Percentiles rank a stretch among this genome's conserved stretches.
Conservation (phyloP, 78 protist species). For the Polysphondylium violaceum region DNA sequence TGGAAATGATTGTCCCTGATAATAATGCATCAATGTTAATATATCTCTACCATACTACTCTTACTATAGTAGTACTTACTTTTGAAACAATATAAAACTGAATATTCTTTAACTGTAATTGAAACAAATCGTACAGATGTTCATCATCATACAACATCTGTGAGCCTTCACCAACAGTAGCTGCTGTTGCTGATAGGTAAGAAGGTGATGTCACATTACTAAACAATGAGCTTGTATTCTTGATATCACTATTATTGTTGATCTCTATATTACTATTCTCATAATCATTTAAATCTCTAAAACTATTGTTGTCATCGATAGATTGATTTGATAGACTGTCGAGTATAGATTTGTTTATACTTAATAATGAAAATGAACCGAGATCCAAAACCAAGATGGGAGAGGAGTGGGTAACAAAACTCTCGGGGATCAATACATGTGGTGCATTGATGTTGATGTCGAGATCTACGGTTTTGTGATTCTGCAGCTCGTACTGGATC, state of each 20-base stretch:
- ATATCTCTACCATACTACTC: no score
- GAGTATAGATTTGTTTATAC: constrained; percentile 11
- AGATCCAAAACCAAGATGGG: constrained; percentile 62
- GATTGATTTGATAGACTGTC: not conserved
- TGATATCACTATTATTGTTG: not conserved
- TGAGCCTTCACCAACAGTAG: not conserved
- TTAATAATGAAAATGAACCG: constrained; percentile 60
- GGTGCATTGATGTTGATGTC: constrained; percentile 77
- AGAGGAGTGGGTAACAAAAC: constrained; percentile 16
- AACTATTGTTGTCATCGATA: not conserved
- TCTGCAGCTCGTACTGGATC: constrained; percentile 65
- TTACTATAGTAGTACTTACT: no score
- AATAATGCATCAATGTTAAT: not conserved
- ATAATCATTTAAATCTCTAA: not conserved
- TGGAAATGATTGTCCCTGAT: constrained; percentile 28
- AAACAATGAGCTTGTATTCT: no score
- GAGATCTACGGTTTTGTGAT: constrained; percentile 69
- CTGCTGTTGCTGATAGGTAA: not conserved
- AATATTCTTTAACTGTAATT: constrained; percentile 59
- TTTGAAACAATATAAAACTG: constrained; percentile 52
- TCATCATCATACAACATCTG: constrained; percentile 13
- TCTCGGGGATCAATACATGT: constrained; percentile 57
- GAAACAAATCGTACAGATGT: constrained; percentile 46
- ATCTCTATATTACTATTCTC: not conserved
- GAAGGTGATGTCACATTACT: not conserved